phyloP scores from a whole-genome alignment of 2,329 filamentous ascomycete genomes.

The Pseudogymnoascus sp. region DNA sequence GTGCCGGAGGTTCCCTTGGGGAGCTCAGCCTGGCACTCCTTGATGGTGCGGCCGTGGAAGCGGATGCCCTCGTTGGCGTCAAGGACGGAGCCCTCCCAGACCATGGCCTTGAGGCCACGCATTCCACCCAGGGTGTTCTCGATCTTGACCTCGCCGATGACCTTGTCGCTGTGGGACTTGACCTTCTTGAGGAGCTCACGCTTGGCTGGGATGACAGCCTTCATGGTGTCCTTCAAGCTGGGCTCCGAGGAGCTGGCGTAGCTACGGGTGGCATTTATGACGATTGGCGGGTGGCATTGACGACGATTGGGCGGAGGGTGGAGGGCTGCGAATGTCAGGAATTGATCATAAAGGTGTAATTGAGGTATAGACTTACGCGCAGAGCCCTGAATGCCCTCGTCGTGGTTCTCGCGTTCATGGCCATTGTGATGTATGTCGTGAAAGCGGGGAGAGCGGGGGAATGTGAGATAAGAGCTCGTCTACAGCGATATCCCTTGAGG shows the following conservation, averaged over 20 bases:
- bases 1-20: slow-evolving; percentile 88
- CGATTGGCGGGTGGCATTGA: slow-evolving; percentile 34
- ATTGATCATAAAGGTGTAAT: slow-evolving; percentile 10
- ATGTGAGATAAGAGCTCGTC: neutral
- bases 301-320: slow-evolving; percentile 26
- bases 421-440: slow-evolving; percentile 40
- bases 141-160: slow-evolving; percentile 85
- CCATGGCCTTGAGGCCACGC: slow-evolving; percentile 95
- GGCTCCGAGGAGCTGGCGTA: slow-evolving; percentile 75
- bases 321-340: slow-evolving; percentile 17
- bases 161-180: slow-evolving; percentile 74
- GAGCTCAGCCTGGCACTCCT: slow-evolving; percentile 89
- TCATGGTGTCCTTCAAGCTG: slow-evolving; percentile 81
- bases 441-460: slow-evolving; percentile 20
- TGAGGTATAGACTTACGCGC: slow-evolving; percentile 43
- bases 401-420: slow-evolving; percentile 53
- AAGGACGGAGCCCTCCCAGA: slow-evolving; percentile 96
- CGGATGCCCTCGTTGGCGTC: slow-evolving; percentile 96
- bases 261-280: slow-evolving; percentile 36
- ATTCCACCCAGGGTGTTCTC: slow-evolving; percentile 93
- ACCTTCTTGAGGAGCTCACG: slow-evolving; percentile 89
- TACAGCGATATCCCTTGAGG: neutral
- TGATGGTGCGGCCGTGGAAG: slow-evolving; percentile 96
- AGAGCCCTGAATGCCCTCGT: slow-evolving; percentile 55
- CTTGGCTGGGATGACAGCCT: slow-evolving; percentile 79